Percentiles rank a stretch among this genome's conserved stretches.
Evolutionary conservation across 2,329 filamentous ascomycete genomes (phyloP).

Genomic region (Gaeumannomyces sp.): DNA sequence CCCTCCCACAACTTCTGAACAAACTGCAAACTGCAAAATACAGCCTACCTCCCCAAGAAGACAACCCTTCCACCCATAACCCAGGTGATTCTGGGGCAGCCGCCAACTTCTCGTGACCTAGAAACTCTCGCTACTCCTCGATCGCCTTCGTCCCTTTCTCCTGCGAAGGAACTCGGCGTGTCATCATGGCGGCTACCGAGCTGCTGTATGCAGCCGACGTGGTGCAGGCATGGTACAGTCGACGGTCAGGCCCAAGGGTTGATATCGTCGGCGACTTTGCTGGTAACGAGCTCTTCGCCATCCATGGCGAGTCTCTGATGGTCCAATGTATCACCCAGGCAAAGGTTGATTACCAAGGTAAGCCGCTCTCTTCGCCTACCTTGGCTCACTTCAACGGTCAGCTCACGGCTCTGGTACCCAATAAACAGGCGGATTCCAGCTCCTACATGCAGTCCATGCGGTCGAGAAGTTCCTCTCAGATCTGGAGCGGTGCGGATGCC

Average conservation of each 20-base stretch:
- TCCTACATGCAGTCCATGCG: constrained; percentile 64
- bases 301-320: constrained; percentile 69
- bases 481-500: constrained; percentile 57
- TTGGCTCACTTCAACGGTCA: background rate
- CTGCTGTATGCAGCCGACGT: background rate
- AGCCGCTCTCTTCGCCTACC: constrained; percentile 9
- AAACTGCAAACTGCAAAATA: no score
- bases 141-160: background rate
- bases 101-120: no score
- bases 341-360: constrained; percentile 56
- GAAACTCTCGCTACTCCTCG: no score
- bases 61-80: background rate
- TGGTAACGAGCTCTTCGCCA: constrained; percentile 64
- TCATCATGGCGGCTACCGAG: background rate
- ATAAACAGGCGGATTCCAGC: constrained; percentile 53
- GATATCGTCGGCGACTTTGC: constrained; percentile 72
- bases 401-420: background rate
- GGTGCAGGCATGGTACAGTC: background rate
- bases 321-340: constrained; percentile 55
- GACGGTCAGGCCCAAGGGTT: constrained; percentile 26
- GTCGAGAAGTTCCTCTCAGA: constrained; percentile 60
- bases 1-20: background rate
- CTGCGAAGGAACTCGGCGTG: background rate
- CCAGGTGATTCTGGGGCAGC: background rate
- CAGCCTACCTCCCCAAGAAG: background rate